Evolutionary conservation across 495 filamentous ascomycete species (phyloP), one percentile per base, ranked within the genome.

Genomic region (Penicillium malachiteum): DNA sequence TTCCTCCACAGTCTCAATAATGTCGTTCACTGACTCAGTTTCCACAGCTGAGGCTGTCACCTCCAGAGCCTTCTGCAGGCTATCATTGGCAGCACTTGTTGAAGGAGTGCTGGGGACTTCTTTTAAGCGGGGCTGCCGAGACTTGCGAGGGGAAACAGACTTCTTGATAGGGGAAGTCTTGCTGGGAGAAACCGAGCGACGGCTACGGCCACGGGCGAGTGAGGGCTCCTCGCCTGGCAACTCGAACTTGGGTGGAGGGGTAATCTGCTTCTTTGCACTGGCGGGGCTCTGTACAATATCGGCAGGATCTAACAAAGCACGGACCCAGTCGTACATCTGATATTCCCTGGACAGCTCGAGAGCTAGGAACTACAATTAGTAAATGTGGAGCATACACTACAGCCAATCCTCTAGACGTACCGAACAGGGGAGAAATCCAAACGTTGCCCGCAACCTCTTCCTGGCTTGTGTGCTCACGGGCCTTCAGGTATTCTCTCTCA

Each of bases 401-500:
- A 9, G 46, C 45, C n/a, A 17, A 42, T 7, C 9, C 12, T 16
- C 6, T 17, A 16, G 21, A 65, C 84, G 68, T 80, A 91, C 87
- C 87, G 67, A 91, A 81, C 44, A 85, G 76, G 3, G 92, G 92
- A 33, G 89, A 83, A 51, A 97, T 93, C 94, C 94, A 98, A 26
- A 98, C 84, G 69, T 97, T 97, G 44, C 94, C 94, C 18, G 94
- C 94, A 30, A 94, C 92, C 75, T 98, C 94, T 59, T 97, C 91
- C 49, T 81, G 80, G 56, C 90, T 92, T 3, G 92, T 95, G 7
- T 85, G 84, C 32, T 82, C 72, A 17, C 93, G 84, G 8, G 72
- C 62, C 71, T 94, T 96, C 65, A 97, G 80, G 61, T 90, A 93
- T 58, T 86, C 88, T 57, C 92, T 87, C 78, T 98, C 94, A 7